These are phyloP conservation scores for Blepharisma stoltei DNA, from an alignment of 73 alveolate genomes.

Conservation along the genomic window DNA sequence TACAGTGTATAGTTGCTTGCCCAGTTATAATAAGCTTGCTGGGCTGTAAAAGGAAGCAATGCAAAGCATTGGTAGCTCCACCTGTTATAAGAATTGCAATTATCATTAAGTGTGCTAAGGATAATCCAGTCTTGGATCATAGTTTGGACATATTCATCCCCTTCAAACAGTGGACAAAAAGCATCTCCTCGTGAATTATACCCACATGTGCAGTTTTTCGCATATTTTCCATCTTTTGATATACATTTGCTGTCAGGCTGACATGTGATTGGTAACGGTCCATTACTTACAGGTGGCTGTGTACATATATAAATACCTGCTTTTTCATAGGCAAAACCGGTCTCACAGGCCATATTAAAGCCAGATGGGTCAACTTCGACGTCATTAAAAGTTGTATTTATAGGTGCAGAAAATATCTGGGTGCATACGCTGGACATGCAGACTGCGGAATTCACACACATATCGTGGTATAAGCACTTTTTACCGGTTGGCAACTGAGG, in stretches of 20 bases:
- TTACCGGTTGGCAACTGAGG: not conserved
- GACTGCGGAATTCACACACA: not conserved
- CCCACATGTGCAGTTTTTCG: slow-evolving; percentile 1
- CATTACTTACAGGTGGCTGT: not conserved
- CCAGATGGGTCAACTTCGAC: not conserved
- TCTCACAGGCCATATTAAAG: not conserved
- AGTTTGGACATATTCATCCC: not conserved
- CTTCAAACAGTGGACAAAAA: not conserved
- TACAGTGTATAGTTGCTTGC: no score
- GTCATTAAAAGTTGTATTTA: not conserved
- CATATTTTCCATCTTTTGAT: not conserved
- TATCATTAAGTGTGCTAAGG: not conserved
- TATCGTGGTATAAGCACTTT: not conserved
- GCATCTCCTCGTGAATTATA: not conserved
- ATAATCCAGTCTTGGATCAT: not conserved
- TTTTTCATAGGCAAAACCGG: not conserved
- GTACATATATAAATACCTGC: not conserved
- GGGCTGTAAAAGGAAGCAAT: no score
- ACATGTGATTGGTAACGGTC: not conserved
- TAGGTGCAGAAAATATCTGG: not conserved
- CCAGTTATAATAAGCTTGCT: no score
- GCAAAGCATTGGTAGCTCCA: slow-evolving; percentile 14
- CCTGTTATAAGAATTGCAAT: not conserved
- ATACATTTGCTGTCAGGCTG: not conserved
- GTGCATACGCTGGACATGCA: not conserved